Evolutionary conservation across 2,329 filamentous ascomycete species (phyloP), one percentile per base, ranked within the genome.

Genomic region (Alternaria novae-zelandiae): DNA sequence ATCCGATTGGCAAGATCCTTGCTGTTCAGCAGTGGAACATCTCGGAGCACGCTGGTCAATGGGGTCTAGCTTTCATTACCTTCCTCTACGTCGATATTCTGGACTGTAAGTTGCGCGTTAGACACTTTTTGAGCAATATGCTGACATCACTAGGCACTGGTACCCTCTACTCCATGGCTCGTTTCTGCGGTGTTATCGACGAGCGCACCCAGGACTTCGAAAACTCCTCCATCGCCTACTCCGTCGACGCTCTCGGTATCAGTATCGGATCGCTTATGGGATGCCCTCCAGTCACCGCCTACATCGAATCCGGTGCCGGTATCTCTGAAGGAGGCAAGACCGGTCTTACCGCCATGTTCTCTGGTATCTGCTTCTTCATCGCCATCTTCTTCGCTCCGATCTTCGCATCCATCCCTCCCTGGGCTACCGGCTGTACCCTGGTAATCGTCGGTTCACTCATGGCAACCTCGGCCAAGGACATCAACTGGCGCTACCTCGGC

Each of bases 41-140:
- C 23, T 82, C 85, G 8, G 84, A 84, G 5, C 89, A 93, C 61
- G 89, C 90, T 11, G 88, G 88, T 4, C 90, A 96, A 74, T 96
- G 96, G 74, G 91, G 90, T 26, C 85, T 96, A 54, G 93, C 93
- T 0, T 88, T 96, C 67, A 90, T 96, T 78, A 96, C 93, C 3
- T 96, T 97, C 82, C 85, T 96, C 21, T 96, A 97, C 74, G 93
- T 96, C 68, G 93, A 97, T 74, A 95, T 97, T 65, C 87, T 97
- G 47, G 93, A 96, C 79, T 90, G 89, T 73, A 64, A 64, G 70
- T 68, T 26, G 13, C 44, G 44, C 41, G n/a, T 44, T 15, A 43
- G 17, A 17, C 12, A 6, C 11, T 12, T 13, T 8, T 11, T 41
- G 26, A 21, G 4, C 1, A 23, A 12, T 30, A 43, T 15, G 21